Evolutionary conservation across 2,329 filamentous ascomycete genomes (phyloP).

Genomic region (Pseudogymnoascus sp.): DNA sequence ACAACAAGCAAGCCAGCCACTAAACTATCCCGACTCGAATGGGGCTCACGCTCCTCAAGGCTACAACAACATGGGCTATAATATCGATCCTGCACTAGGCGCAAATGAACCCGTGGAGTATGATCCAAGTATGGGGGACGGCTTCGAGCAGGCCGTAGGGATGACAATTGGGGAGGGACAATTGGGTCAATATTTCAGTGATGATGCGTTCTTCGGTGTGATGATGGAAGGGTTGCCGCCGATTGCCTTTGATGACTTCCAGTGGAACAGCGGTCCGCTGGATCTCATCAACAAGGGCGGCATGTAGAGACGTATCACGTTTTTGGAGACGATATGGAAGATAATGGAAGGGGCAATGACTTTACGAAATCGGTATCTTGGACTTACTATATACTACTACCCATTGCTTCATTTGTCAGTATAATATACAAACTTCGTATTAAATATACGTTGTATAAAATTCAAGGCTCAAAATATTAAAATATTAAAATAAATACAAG

Average conservation of each 20-base stretch:
- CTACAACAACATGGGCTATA: conserved; percentile 10
- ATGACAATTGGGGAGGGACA: conserved; percentile 26
- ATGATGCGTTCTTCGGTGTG: conserved; percentile 24
- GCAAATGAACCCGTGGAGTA: conserved; percentile 17
- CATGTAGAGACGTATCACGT: background rate
- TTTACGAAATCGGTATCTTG: background rate
- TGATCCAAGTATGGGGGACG: conserved; percentile 24
- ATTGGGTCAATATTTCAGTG: conserved; percentile 24
- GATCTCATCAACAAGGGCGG: background rate
- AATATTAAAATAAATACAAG: background rate
- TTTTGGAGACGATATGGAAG: background rate
- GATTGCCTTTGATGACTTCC: background rate
- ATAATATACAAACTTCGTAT: background rate
- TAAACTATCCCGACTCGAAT: background rate
- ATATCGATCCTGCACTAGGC: conserved; percentile 24
- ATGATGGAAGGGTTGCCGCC: conserved; percentile 17
- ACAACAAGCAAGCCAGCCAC: conserved; percentile 9
- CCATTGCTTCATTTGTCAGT: background rate
- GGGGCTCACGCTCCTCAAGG: background rate
- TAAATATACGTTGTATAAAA: background rate
- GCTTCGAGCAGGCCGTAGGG: conserved; percentile 27
- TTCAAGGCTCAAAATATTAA: too few species aligned
- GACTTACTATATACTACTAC: background rate
- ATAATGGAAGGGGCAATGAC: background rate
- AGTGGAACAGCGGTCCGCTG: background rate